Conservation (phyloP, 2,329 filamentous ascomycete genomes). For the Colletotrichum musae region DNA sequence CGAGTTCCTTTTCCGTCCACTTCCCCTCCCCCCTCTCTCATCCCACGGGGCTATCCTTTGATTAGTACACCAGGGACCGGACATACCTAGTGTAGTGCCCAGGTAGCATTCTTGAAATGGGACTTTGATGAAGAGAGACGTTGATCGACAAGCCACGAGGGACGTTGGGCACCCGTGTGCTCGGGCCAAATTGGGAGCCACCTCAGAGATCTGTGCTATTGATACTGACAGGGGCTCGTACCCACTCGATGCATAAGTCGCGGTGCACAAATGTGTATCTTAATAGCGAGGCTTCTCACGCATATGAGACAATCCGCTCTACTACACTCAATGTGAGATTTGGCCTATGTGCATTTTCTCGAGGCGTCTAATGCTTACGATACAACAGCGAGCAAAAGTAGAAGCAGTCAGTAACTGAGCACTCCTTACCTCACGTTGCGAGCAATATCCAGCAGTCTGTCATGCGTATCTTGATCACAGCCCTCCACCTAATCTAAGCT, state of each 20-base stretch:
- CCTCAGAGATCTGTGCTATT: slow-evolving; percentile 1
- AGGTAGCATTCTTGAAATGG: slow-evolving; percentile 21
- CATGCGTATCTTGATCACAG: too few relatives aligned
- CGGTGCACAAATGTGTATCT: slow-evolving; percentile 7
- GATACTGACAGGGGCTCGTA: background rate
- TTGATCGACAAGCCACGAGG: slow-evolving; percentile 35
- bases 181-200: slow-evolving; percentile 20
- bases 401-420: too few relatives aligned
- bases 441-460: too few relatives aligned
- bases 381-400: too few relatives aligned
- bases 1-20: slow-evolving; percentile 30
- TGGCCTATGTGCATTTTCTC: too few relatives aligned
- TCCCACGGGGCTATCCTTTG: slow-evolving; percentile 30
- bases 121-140: slow-evolving; percentile 28
- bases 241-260: slow-evolving; percentile 14
- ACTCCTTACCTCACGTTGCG: too few relatives aligned
- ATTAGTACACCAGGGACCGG: slow-evolving; percentile 27
- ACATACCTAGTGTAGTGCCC: too few relatives aligned
- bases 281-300: background rate
- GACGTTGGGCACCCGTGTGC: slow-evolving; percentile 26
- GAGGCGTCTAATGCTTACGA: too few relatives aligned
- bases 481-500: too few relatives aligned
- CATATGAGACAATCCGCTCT: background rate
- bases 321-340: too few relatives aligned
- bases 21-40: slow-evolving; percentile 10